Evolutionary conservation across 2,329 filamentous ascomycete species (phyloP), one percentile per base, ranked within the genome.

Genomic region (Hypoxylon sp.): DNA sequence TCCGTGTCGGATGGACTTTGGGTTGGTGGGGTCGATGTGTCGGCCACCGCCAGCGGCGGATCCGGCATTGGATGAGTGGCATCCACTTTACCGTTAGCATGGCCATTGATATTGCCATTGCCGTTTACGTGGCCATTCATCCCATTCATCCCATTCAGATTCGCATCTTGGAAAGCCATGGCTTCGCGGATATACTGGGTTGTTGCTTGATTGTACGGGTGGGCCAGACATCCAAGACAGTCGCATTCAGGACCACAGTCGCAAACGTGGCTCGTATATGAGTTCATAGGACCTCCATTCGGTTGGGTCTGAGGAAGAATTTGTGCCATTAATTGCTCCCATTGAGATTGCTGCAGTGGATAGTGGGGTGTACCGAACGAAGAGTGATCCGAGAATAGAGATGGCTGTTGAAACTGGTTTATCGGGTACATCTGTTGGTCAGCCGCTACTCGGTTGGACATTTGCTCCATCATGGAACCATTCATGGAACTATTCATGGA

Each of bases 191-290:
- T 67, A 17, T 84, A 82, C 51, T 84, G 79, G 67, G 82, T 85
- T 55, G 87, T 92, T 21, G 89, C 87, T 6, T 87, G 83, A 71
- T 92, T 92, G 74, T 89, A 91, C 11, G 90, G 89, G 75, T 92
- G 90, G 2, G 87, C 87, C 4, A 88, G 84, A 75, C 91, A 93
- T 10, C 89, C 90, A 37, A 92, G 81, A 74, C 91, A 93, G 71
- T 89, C 85, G 71, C 91, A 93, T 29, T 82, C 82, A 59, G 90
- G 87, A 19, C 91, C 91, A 74, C 91, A 93, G 52, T 83, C 82
- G 73, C 91, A 93, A 24, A 82, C 81, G 68, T 87, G 83, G 42
- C 78, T 79, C 2, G 72, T 74, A 17, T 68, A 67, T 19, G 57
- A 53, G 29, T 31, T 44, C 8, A 42, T 46, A 7, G 50, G 24